Evolutionary conservation across 495 filamentous ascomycete species (phyloP), one percentile per base, ranked within the genome.

Genomic region (Talaromyces liani): DNA sequence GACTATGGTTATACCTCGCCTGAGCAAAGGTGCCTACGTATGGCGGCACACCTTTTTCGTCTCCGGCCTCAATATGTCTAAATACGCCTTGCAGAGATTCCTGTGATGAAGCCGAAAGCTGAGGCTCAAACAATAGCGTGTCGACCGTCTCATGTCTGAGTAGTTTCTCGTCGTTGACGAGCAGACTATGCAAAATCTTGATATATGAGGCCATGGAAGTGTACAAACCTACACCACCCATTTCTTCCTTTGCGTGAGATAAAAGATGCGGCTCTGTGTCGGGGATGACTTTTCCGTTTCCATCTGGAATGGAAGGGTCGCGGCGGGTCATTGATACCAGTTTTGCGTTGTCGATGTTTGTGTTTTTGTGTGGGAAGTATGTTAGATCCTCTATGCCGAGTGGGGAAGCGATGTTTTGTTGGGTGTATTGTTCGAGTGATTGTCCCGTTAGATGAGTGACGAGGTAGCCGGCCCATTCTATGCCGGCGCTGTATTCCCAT

Each of bases 161-260:
- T 2, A 82, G 41, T 34, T 69, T 68, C 33, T 66, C 73, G 65
- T 80, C 75, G 51, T 73, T 68, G 2, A 58, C 49, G 1, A 85
- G 65, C 1, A 84, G 12, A 41, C 69, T 73, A 22, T 71, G 71
- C 58, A 85, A 68, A 4, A 85, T 65, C 60, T 75, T 80, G 27
- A 73, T 68, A 61, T 81, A 82, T 57, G 80, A 80, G 14, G 58
- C 68, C 16, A 79, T 72, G 0, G 72, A 70, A 0, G 72, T 75
- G 60, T 70, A 84, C 10, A 82, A 53, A 1, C 85, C 85, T 0
- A 72, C 75, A 1, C 86, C 85, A 1, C 83, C 85, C 4, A 77
- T 64, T 61, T 77, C 72, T 29, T 80, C 71, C 33, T 65, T 10
- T n/a, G 51, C 66, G 62, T 62, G 67, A 3, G 18, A 18, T 36